Base-by-base conservation (phyloP, 2,329 filamentous ascomycete species). In the Pezicula carpinea region DNA sequence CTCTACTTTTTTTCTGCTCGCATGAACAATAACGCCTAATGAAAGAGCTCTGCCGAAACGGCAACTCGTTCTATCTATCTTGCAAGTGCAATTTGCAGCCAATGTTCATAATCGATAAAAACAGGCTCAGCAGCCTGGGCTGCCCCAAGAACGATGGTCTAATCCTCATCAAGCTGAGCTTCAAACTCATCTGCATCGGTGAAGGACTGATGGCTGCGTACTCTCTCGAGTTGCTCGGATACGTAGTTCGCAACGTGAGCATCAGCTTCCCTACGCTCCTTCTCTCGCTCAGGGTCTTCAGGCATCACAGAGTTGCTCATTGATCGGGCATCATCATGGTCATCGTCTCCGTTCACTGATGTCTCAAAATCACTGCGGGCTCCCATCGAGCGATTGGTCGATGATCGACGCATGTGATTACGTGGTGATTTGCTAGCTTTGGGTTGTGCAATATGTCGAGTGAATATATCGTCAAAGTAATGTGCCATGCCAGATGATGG, bases 381-480 rank as follows among this genome's bases (percentile, higher is more conserved):
- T 31, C 89, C 87, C 48, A 97, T 90, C 40, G 89, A 95, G 34
- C 92, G 82, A 36, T 81, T 82, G 0, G 88, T 91, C 4, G 89
- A 92, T 4, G 87, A 90, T 47, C 89, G 83, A 32, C 89, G 84
- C 57, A 92, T 73, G 15, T 73, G 71, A 17, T 76, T 76, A 55
- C 71, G 75, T 11, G 66, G 64, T 10, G 68, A 66, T 69, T 74
- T 56, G 46, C 61, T 53, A 59, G 67, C 56, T 33, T 65, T 64
- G 44, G 61, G 62, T 50, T 66, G 64, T 22, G 57, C 50, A 53
- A 73, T 59, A 53, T 77, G 70, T 32, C 83, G 79, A 44, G 77
- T 76, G 66, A 95, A 86, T 50, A 90, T 81, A 61, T 97, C 92
- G 60, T 97, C 92, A 64, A 97, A 97, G 74, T 97, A 97, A 66